Base-by-base conservation (phyloP, 129 eudicot genomes). In the Centrapalus pauciflorus region DNA sequence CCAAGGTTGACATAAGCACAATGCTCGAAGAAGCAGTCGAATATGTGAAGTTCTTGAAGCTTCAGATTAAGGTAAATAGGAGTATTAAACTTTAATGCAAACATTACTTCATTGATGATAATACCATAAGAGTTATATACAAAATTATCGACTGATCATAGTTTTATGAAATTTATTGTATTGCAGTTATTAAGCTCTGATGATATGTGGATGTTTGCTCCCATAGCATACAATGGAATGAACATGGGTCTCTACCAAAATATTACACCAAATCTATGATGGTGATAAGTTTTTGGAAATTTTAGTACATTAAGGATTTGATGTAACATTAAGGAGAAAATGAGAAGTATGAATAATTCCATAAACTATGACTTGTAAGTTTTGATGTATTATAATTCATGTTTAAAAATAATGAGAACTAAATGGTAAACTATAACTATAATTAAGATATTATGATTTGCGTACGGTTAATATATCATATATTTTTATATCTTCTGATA, bases 21-120 rank as follows among this genome's bases (percentile, higher is more conserved):
- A 88, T 88, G 96, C 96, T 93, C 50, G 98, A 93, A 82, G 98
- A 93, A 72, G 98, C 98, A 13, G 96, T 88, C 1, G 91, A 84
- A 23, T 93, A 93, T 74, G 98, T 93, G 16, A 93, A 93, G 82
- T 93, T 93, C 54, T 73, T 93, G 76, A 95, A 86, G 90, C 95
- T 85, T 35, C 98, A 93, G 74, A 88, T 93, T 63, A 82, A 88
- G 95, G 98, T 88, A 82, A 50, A 3, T 8, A 16, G 51, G 17
- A 67, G 12, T 23, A 23, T 14, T 4, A 6, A 4, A 8, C 9
- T 23, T 8, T 33, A 19, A 48, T 68, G 20, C 5, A 56, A 32
- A 25, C 27, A 1, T 11, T 5, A 7, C 48, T 23, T 26, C 23
- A 30, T 30, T 10, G 4, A 29, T 50, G 0, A 61, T 6, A 24